Base-by-base conservation (phyloP, 2,329 filamentous ascomycete genomes). In the Thielaviopsis cerberus region DNA sequence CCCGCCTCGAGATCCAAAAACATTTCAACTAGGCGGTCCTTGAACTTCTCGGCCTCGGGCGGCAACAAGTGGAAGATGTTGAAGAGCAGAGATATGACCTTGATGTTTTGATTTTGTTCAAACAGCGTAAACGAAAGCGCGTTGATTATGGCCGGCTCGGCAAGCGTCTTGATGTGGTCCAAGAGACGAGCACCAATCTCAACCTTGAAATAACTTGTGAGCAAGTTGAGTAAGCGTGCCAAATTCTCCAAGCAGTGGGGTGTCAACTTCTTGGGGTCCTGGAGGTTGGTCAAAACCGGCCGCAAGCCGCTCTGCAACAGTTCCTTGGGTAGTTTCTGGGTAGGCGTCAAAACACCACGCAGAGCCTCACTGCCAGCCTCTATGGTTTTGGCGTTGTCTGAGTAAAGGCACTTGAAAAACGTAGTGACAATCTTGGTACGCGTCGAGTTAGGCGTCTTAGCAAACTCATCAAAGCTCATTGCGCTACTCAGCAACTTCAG, bases 131-230 rank as follows among this genome's bases (percentile, higher is more conserved):
- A 98, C 0, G 91, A 96, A 1, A 92, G 87, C 65, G 90, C 88
- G 68, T 97, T 90, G 63, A 97, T 73, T 15, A 82, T 78, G 55
- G 75, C 77, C 2, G 86, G 79, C 60, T 96, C 89, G 1, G 91
- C 90, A 62, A 98, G 89, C 11, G 84, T 80, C 67, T 91, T 91
- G 70, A 96, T 85, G 65, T 98, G 92, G 63, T 97, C 91, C 10
- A 99, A 76, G n/a, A 99, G 73, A 24, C 92, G 81, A 23, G 88
- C 81, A 6, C 92, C 94, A 57, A 99, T 98, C 68, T 98, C 92
- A 0, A 97, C 90, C 71, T 98, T 99, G 72, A 99, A 99, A 69
- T 98, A 98, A 61, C 92, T 97, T 0, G 91, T 98, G 20, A 99
- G 75, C 1, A 99, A 76, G 62, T 92, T 91, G 61, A 99, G 72